Evolutionary conservation across 2,329 filamentous ascomycete species (phyloP), one percentile per base, ranked within the genome.

Genomic region (Exophiala dermatitidis): DNA sequence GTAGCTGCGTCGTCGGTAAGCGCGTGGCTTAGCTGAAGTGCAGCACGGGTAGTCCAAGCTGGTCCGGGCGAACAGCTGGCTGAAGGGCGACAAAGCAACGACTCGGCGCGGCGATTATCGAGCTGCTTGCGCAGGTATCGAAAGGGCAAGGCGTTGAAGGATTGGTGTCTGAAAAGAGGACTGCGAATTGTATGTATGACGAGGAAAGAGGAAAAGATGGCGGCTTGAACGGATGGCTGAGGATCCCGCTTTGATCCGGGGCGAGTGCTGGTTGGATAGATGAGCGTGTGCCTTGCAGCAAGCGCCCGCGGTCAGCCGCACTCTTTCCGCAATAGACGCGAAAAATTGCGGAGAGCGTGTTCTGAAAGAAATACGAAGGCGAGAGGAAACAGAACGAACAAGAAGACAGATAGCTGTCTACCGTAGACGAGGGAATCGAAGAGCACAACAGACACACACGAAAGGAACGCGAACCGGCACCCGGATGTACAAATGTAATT

Each of bases 271-370:
- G 48, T 57, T 54, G 57, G 54, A 43, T 33, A 44, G 37, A 52
- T 12, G 34, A 42, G 31, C 36, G 26, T 29, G 57, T 59, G 12
- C 57, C 57, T 59, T 59, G 57, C 57, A 59, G 57, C 50, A 56
- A 43, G 45, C 51, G 50, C 48, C 57, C 54, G 54, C 45, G 33
- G 47, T 41, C 40, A 52, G 54, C 51, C 53, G 53, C 47, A 51
- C 19, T 33, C 43, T 28, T 36, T 29, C 33, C 30, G n/a, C 52
- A 47, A 40, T n/a, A 26, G 12, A 7, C 28, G 30, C 48, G 43
- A 33, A 28, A 41, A 8, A 41, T 45, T 51, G 48, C 48, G 51
- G 48, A 54, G 48, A 47, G 40, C 9, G 41, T 19, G 19, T 19
- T 19, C 36, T 33, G 19, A 42, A 26, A 19, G 19, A 12, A 42